Percentiles rank a stretch among this genome's conserved stretches.
Conservation (phyloP, 768 basidiomycete genomes). For the Royoungia palumana region DNA sequence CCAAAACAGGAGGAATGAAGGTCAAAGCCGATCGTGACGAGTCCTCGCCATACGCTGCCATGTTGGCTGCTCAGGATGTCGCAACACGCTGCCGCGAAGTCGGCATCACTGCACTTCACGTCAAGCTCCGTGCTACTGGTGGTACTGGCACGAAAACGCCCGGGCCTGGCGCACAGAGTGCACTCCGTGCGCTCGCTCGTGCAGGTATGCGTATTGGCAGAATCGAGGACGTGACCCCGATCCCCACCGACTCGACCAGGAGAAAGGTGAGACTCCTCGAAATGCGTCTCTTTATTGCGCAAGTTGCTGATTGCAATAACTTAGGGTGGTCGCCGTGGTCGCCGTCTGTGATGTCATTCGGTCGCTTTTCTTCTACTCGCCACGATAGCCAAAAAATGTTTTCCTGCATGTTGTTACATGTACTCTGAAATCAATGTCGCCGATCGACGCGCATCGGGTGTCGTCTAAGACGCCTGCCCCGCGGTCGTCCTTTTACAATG, state of each 20-base stretch:
- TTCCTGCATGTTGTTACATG: conserved; percentile 32
- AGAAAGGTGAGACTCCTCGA: conserved; percentile 67
- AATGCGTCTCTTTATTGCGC: neutral
- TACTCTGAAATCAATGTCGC: conserved; percentile 56
- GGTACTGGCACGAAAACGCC: conserved; percentile 99
- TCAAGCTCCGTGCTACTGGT: conserved; percentile 98
- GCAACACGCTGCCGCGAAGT: conserved; percentile 96
- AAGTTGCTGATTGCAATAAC: conserved; percentile 1
- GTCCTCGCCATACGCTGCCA: conserved; percentile 95
- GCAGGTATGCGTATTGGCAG: conserved; percentile 97
- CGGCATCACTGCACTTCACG: conserved; percentile 96
- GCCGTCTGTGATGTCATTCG: conserved; percentile 64
- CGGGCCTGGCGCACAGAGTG: conserved; percentile 97
- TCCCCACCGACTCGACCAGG: conserved; percentile 95
- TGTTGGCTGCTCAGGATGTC: conserved; percentile 98
- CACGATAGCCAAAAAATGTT: conserved; percentile 11
- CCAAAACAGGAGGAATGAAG: conserved; percentile 87
- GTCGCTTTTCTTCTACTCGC: conserved; percentile 11
- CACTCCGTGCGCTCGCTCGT: conserved; percentile 96
- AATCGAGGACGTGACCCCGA: conserved; percentile 97
- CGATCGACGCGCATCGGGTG: conserved; percentile 83
- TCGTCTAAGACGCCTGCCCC: conserved; percentile 58
- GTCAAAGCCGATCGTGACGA: conserved; percentile 99
- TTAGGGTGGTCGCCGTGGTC: conserved; percentile 98
- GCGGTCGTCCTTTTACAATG: conserved; percentile 53